Evolutionary conservation across 2,329 filamentous ascomycete species (phyloP).

Genomic region (Fusarium verrucosum): DNA sequence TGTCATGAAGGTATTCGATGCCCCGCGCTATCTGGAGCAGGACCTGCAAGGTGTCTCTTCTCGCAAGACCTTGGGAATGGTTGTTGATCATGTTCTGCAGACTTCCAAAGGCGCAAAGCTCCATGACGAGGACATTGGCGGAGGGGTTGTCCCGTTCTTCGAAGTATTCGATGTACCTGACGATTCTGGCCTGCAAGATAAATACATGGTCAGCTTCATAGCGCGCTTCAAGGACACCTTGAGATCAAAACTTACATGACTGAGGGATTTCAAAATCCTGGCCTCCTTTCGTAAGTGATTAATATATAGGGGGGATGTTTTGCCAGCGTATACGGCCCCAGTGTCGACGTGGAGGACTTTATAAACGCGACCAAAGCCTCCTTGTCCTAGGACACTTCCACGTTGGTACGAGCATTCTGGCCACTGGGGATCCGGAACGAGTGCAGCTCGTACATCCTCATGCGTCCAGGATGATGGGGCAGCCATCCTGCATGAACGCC

Average conservation of each 20-base stretch:
- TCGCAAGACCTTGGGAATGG: constrained; percentile 26
- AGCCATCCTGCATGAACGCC: neutral
- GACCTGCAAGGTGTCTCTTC: constrained; percentile 32
- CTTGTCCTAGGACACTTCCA: constrained; percentile 41
- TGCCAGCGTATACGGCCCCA: constrained; percentile 45
- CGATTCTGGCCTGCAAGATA: constrained; percentile 39
- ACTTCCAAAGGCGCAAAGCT: constrained; percentile 45
- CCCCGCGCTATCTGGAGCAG: constrained; percentile 40
- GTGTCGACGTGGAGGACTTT: constrained; percentile 43
- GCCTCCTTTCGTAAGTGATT: constrained; percentile 42
- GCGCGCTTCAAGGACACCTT: neutral
- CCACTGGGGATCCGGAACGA: constrained; percentile 16
- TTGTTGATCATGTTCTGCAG: constrained; percentile 44
- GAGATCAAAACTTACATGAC: constrained; percentile 40
- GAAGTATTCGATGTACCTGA: constrained; percentile 44
- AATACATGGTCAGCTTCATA: neutral
- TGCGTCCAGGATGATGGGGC: constrained; percentile 28
- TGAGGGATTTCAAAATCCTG: constrained; percentile 27
- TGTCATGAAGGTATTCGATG: constrained; percentile 43
- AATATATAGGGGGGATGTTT: constrained; percentile 34
- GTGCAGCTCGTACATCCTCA: constrained; percentile 29
- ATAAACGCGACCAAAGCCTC: constrained; percentile 44
- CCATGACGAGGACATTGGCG: constrained; percentile 45
- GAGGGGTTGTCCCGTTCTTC: constrained; percentile 29
- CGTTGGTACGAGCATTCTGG: constrained; percentile 36